Evolutionary conservation across 345 rosid genomes (phyloP), one percentile per base, ranked within the genome.

Genomic region (Aethionema arabicum): DNA sequence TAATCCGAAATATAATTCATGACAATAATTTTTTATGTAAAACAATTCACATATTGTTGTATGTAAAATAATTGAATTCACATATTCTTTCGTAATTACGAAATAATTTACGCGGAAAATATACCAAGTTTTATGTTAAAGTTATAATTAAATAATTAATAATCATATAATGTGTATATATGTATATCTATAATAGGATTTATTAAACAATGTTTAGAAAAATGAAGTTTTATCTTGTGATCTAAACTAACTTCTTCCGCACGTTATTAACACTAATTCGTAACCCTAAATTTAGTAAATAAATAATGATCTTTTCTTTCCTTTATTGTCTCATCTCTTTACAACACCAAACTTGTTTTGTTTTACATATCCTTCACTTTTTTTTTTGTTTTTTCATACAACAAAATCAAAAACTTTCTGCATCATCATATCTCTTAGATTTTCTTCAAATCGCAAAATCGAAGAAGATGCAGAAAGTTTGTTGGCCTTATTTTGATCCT

Each of bases 401-500:
- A 52, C 33, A 8, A n/a, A 30, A 53, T 53, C 15, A 10, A 48
- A 48, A 33, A 1, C 15, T 37, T 45, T 55, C 59, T 55, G 52
- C 12, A 38, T 48, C 27, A 38, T 48, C n/a, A 30, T 21, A 10
- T n/a, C n/a, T n/a, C n/a, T n/a, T n/a, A n/a, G n/a, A n/a, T n/a
- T n/a, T n/a, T n/a, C n/a, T n/a, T n/a, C n/a, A 45, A 47, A 37
- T 63, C 59, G 11, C 51, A 56, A 61, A 61, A 45, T 44, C 32
- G n/a, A 3, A 60, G 30, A 66, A 30, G 12, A 88, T 83, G 91
- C 76, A 77, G 72, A 75, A 81, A 49, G 83, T 85, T 62, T 73
- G 83, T 13, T 79, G 76, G 90, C 93, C 96, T 41, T 85, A 88
- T 78, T 88, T 83, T 40, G 96, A 88, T 78, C 96, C 96, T 7